These are phyloP conservation scores for Picochlorum sp. DNA, from an alignment of 139 green algal species.

Conservation along the genomic window DNA sequence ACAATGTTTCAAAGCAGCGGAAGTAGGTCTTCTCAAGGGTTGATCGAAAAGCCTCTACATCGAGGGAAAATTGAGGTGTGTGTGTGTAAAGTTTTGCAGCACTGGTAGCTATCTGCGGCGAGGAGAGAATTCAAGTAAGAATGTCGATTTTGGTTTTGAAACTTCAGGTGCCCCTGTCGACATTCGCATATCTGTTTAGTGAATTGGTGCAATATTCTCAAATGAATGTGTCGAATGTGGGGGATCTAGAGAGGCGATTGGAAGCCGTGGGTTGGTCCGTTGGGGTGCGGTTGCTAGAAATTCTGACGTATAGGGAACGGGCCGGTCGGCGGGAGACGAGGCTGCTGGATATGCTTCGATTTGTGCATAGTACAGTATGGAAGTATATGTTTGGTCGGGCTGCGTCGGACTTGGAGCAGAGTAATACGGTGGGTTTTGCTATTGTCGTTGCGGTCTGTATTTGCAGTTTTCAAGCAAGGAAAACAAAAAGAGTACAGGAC, in stretches of 20 bases:
- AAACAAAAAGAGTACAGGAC: too few species aligned
- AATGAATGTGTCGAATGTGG: slow-evolving; percentile 66
- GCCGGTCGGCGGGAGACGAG: slow-evolving; percentile 43
- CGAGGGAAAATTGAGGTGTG: slow-evolving; percentile 48
- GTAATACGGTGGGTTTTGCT: slow-evolving; percentile 69
- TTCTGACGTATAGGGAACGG: slow-evolving; percentile 73
- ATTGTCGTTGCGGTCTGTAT: too few species aligned
- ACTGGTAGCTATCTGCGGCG: too few species aligned
- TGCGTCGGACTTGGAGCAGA: slow-evolving; percentile 92
- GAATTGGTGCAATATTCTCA: slow-evolving; percentile 94
- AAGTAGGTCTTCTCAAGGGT: slow-evolving; percentile 12
- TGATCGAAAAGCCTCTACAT: slow-evolving; percentile 53
- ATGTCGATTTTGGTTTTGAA: too few species aligned
- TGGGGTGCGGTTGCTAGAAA: slow-evolving; percentile 76
- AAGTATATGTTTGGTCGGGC: slow-evolving; percentile 83
- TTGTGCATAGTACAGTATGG: slow-evolving; percentile 87
- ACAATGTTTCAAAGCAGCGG: too few species aligned
- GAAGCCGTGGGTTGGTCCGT: slow-evolving; percentile 75
- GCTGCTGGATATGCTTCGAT: slow-evolving; percentile 81
- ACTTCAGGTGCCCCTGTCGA: slow-evolving; percentile 76
- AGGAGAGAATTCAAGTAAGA: too few species aligned
- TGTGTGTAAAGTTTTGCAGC: too few species aligned
- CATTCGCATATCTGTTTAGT: slow-evolving; percentile 90
- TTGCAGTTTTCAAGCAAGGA: neutral
- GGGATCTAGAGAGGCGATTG: slow-evolving; percentile 84